Conservation (phyloP, 805 yeast species). For the Ogataea angusta region DNA sequence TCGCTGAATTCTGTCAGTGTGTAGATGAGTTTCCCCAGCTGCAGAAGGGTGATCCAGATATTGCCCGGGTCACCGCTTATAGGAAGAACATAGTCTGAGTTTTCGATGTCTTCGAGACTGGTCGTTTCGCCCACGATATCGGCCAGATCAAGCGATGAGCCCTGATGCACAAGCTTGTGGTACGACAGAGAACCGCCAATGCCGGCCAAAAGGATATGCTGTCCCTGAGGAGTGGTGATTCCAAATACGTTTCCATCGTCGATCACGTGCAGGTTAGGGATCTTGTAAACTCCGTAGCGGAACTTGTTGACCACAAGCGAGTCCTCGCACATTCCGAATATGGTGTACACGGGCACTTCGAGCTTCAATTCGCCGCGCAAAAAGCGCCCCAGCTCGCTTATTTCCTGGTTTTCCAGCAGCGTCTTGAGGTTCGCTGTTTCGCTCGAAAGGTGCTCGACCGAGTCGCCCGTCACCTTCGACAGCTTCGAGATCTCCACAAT, state of each 20-base stretch:
- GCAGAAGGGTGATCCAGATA: slow-evolving; percentile 70
- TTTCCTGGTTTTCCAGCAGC: slow-evolving; percentile 33
- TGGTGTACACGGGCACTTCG: slow-evolving; percentile 67
- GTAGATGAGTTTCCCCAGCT: slow-evolving; percentile 62
- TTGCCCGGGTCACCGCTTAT: slow-evolving; percentile 64
- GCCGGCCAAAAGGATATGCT: slow-evolving; percentile 57
- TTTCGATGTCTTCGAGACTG: slow-evolving; percentile 21
- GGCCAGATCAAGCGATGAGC: slow-evolving; percentile 39
- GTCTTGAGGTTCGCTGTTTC: slow-evolving; percentile 37
- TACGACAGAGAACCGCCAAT: slow-evolving; percentile 69
- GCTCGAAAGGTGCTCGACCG: slow-evolving; percentile 36
- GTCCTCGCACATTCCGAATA: slow-evolving; percentile 77
- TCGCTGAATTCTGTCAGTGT: slow-evolving; percentile 40
- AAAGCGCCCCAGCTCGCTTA: slow-evolving; percentile 53
- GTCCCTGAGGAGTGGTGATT: slow-evolving; percentile 39
- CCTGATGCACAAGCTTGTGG: slow-evolving; percentile 66
- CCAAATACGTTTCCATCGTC: slow-evolving; percentile 54
- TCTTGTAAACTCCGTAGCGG: slow-evolving; percentile 46
- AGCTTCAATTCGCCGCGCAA: slow-evolving; percentile 41
- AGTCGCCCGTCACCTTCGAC: slow-evolving; percentile 43
- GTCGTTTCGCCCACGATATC: slow-evolving; percentile 29
- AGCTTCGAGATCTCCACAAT: slow-evolving; percentile 51
- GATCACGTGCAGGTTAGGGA: slow-evolving; percentile 57
- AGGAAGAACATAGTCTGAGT: slow-evolving; percentile 38
- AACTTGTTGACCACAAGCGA: slow-evolving; percentile 62